These are phyloP conservation scores for Mycogone perniciosa DNA, from an alignment of 2,329 filamentous ascomycete genomes.

Conservation along the genomic window DNA sequence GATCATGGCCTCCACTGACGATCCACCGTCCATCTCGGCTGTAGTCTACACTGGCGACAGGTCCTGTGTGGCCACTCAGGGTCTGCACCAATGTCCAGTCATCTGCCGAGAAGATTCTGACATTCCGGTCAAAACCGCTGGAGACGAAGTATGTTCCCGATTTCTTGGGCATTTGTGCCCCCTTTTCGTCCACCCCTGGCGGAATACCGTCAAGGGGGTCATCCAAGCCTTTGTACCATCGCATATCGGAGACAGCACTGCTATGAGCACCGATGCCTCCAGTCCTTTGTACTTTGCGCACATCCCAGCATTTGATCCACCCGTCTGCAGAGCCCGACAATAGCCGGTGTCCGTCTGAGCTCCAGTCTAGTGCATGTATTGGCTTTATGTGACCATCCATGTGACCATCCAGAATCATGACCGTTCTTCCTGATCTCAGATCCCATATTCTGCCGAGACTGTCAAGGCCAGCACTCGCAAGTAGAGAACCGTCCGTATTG, in stretches of 20 bases:
- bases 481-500: constrained; percentile 81
- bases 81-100: constrained; percentile 90
- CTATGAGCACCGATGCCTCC: constrained; percentile 87
- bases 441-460: constrained; percentile 96
- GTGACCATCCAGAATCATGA: constrained; percentile 91
- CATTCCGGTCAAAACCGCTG: constrained; percentile 86
- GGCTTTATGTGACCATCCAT: constrained; percentile 77
- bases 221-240: constrained; percentile 88
- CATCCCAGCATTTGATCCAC: constrained; percentile 97
- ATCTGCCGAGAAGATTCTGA: constrained; percentile 93
- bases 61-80: constrained; percentile 83
- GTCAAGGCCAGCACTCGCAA: constrained; percentile 89
- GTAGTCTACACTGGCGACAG: constrained; percentile 85
- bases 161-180: constrained; percentile 67
- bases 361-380: constrained; percentile 91
- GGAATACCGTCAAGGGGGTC: constrained; percentile 58
- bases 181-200: constrained; percentile 58
- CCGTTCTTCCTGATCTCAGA: constrained; percentile 80
- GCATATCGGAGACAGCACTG: constrained; percentile 83
- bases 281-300: constrained; percentile 77
- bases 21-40: constrained; percentile 86
- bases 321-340: constrained; percentile 90
- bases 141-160: constrained; percentile 88
- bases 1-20: constrained; percentile 86
- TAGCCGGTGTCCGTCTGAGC: constrained; percentile 82